Evolutionary conservation across 495 filamentous ascomycete genomes (phyloP), one percentile per base, ranked within the genome.

Genomic region (Pyronema omphalodes): DNA sequence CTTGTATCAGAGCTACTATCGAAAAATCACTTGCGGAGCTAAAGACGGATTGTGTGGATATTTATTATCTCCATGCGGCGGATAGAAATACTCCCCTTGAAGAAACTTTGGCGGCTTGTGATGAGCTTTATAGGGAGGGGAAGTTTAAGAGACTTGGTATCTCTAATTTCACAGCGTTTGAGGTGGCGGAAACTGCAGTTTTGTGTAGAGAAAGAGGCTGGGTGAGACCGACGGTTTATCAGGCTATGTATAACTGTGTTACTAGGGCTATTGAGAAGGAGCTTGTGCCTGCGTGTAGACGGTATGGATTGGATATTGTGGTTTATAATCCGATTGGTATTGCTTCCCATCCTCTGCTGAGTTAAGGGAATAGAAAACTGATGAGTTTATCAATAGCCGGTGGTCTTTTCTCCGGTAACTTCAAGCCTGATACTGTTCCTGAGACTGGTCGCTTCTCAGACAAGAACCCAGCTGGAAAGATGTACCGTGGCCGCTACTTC

Each of bases 131-230:
- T 70, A 84, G 86, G 67, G 77, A 83, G 56, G 87, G 88, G 44
- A 94, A 89, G 61, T 94, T 95, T 64, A 78, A 85, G 14, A 73
- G 77, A 52, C 70, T 95, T 23, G 88, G 86, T 17, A 66, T 95
- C 58, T 81, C 76, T 52, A 95, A 94, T 68, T 93, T 78, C 62
- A 84, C 88, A 3, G 79, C 88, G 7, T 93, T 83, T 62, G 88
- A 95, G 67, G 86, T 95, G 8, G 88, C 88, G 3, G 88, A 95
- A 72, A 73, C 93, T 17, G 84, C 82, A 3, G 75, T 86, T 53
- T 78, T 80, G n/a, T 91, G 84, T 70, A 79, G 81, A 58, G 77
- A 83, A 69, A 78, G 82, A 57, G 79, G 79, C 40, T 86, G 81
- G 80, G 77, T 84, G 44, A 73, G 76, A 35, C 81, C 83, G 18